Base-by-base conservation (phyloP, 1,139 yeast genomes). In the Kluyveromyces sp. region DNA sequence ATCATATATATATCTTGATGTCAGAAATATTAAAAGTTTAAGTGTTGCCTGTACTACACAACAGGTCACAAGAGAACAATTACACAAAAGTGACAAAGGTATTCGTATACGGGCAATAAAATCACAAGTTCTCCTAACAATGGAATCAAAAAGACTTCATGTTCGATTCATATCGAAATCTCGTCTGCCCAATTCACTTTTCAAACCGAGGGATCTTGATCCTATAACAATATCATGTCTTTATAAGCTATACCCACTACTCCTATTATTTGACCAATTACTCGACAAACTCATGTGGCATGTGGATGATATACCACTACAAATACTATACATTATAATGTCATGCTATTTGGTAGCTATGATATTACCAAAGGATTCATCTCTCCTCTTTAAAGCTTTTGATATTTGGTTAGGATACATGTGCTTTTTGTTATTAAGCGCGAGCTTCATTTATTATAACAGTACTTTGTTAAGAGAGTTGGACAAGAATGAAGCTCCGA, bases 401-500 rank as follows among this genome's bases (percentile, higher is more conserved):
- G 45, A 46, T 6, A 25, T 52, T 4, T 56, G 58, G 59, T 10
- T 58, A n/a, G 63, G 61, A 4, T 26, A 57, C 4, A 38, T 53
- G 36, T 47, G 60, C 40, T 41, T 45, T 5, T 29, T 45, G 5
- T 46, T 55, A 33, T 43, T 57, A 4, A n/a, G 48, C 4, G 43
- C 50, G 10, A 52, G 62, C 2, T 37, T 48, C 3, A 35, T 52
- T 10, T 61, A 57, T 42, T 59, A 59, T 41, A 43, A 59, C 7
- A 38, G 48, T 21, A 48, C 62, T 3, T 48, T 59, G 2, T 45
- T 51, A 29, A 39, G 45, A n/a, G 60, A 58, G 34, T 39, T 60
- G 31, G 43, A 45, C 25, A 45, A 45, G 6, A 47, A 50, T n/a
- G 67, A 63, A 39, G 57, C 65, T 3, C 67, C 67, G 21, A 63